These are phyloP conservation scores for Alternaria brassicae DNA, from an alignment of 2,329 filamentous ascomycete genomes.

Conservation along the genomic window DNA sequence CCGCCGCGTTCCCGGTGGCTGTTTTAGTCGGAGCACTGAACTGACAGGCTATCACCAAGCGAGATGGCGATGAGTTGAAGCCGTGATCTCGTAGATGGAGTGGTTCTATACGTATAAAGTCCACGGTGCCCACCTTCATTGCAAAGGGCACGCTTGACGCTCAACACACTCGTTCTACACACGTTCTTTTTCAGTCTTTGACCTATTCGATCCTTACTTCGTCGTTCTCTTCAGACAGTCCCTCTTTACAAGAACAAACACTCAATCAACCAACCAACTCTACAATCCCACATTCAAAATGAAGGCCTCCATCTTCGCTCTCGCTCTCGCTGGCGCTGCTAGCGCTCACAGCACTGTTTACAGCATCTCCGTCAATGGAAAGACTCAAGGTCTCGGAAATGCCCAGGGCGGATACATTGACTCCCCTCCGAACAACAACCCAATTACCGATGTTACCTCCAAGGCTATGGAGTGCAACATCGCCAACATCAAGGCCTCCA, in stretches of 20 bases:
- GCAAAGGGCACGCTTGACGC: slow-evolving; percentile 41
- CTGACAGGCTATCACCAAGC: slow-evolving; percentile 25
- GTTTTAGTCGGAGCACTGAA: slow-evolving; percentile 20
- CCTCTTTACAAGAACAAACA: slow-evolving; percentile 20
- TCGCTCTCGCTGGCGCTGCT: slow-evolving; percentile 40
- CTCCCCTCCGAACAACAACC: slow-evolving; percentile 51
- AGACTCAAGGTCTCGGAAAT: slow-evolving; percentile 46
- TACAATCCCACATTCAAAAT: slow-evolving; percentile 28
- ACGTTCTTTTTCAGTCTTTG: slow-evolving; percentile 31
- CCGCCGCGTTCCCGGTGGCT: slow-evolving; percentile 17
- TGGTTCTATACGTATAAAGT: slow-evolving; percentile 31
- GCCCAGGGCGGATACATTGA: slow-evolving; percentile 57
- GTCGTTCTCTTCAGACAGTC: slow-evolving; percentile 23
- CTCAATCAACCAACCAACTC: slow-evolving; percentile 4
- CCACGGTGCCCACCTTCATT: slow-evolving; percentile 8
- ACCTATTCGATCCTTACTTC: slow-evolving; percentile 25
- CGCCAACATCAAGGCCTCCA: slow-evolving; percentile 42
- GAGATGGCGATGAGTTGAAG: slow-evolving; percentile 22
- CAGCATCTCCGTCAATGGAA: slow-evolving; percentile 53
- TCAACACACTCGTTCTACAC: slow-evolving; percentile 34
- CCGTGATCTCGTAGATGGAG: neutral
- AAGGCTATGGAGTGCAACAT: slow-evolving; percentile 48
- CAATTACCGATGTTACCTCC: slow-evolving; percentile 46
- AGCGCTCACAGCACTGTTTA: slow-evolving; percentile 48
- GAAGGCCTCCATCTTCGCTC: slow-evolving; percentile 43